Base-by-base conservation (phyloP, 2,329 filamentous ascomycete species). In the Penicillium nordicum region DNA sequence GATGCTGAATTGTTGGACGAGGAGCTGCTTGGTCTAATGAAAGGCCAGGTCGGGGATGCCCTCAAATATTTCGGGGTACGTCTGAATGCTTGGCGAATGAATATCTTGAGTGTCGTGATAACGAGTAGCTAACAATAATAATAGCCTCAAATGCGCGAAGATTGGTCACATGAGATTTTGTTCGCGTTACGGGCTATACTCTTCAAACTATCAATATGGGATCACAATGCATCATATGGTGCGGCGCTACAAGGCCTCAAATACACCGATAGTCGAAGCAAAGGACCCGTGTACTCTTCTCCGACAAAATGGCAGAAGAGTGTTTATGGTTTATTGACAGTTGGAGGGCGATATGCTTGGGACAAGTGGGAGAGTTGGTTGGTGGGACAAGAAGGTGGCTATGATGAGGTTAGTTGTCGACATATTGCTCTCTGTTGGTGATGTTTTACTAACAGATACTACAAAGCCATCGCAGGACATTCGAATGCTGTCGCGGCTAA, bases 201-300 rank as follows among this genome's bases (percentile, higher is more conserved):
- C 8, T 99, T 97, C 80, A 99, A 99, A 76, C 83, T 99, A 60
- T 91, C 89, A 16, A 87, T 99, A 57, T 99, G 94, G 94, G 92
- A 97, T 73, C 90, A 97, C 73, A 88, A 96, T 72, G 90, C 94
- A 38, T 95, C 90, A 5, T 97, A 99, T 74, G 94, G 94, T 58
- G 94, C 94, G 11, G 87, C 90, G 36, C 79, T 99, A 48, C 94
- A 99, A 74, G 96, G 96, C 61, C 82, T 99, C 29, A 87, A 87
- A 69, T 97, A 93, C 69, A 89, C 90, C 11, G 93, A 97, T 71
- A 92, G 92, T 47, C 83, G 93, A 59, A 82, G 80, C 51, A 75
- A 75, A 45, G 84, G 84, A 10, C 77, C 84, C 0, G 83, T 88
- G 27, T 76, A 89, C 50, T 82, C 84, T 12, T 78, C 88, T 16